Conservation (phyloP, 2,329 filamentous ascomycete species). For the Exophiala xenobiotica region DNA sequence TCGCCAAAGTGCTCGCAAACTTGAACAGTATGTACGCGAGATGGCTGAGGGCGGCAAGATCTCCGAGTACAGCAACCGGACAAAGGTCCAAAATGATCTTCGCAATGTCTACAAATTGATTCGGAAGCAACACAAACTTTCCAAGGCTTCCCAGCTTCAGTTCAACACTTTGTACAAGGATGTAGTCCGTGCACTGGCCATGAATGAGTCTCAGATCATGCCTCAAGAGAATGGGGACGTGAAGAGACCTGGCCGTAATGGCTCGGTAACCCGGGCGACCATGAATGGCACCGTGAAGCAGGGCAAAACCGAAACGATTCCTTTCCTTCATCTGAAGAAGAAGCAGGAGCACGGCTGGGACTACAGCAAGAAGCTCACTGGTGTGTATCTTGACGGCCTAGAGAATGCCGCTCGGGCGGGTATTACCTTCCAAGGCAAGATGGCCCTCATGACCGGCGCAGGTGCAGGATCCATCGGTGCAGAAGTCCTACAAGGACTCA, state of each 20-base stretch:
- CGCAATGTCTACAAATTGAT: conserved; percentile 97
- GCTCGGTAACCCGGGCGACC: conserved; percentile 41
- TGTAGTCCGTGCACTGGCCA: conserved; percentile 87
- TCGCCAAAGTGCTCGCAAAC: conserved; percentile 84
- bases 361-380: conserved; percentile 98
- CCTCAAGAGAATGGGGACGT: conserved; percentile 72
- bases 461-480: conserved; percentile 97
- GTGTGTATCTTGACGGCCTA: conserved; percentile 85
- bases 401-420: conserved; percentile 84
- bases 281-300: conserved; percentile 61
- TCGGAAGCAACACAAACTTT: conserved; percentile 95
- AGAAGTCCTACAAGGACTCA: conserved; percentile 90
- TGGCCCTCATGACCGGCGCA: conserved; percentile 96
- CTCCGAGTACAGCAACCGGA: conserved; percentile 95
- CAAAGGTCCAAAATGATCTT: conserved; percentile 95
- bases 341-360: conserved; percentile 95
- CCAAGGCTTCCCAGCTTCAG: conserved; percentile 92
- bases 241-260: conserved; percentile 57
- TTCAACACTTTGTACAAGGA: conserved; percentile 95
- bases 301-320: conserved; percentile 94
- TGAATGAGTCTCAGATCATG: conserved; percentile 98
- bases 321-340: conserved; percentile 94
- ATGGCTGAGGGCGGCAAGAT: conserved; percentile 99
- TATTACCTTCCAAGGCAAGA: conserved; percentile 90
- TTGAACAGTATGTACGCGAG: conserved; percentile 97